A percentile compares a stretch with the other conserved stretches of the same genome.
These are phyloP conservation scores for Leucocoprinus sp. DNA, from an alignment of 768 basidiomycete species.

Conservation along the genomic window DNA sequence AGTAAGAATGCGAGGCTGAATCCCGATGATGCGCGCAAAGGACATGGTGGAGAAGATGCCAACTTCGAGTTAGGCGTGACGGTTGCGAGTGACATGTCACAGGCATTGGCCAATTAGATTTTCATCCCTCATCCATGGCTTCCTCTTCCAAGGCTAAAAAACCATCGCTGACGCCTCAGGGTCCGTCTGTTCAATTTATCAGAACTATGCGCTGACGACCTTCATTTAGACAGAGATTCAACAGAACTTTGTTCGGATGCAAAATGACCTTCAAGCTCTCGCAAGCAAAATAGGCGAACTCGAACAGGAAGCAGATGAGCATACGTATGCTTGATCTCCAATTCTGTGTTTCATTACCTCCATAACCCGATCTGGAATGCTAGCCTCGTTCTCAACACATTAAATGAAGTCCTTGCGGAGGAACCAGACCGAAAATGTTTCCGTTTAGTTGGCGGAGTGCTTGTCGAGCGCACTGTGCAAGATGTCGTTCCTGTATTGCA, in stretches of 20 bases:
- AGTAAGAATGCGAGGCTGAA: conserved; percentile 38
- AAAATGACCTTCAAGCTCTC: conserved; percentile 85
- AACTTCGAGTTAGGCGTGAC: conserved; percentile 34
- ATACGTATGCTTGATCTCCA: conserved; percentile 49
- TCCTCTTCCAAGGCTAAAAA: conserved; percentile 45
- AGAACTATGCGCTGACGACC: conserved; percentile 26
- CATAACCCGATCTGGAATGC: conserved; percentile 5
- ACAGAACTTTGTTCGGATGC: conserved; percentile 70
- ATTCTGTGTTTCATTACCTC: neutral
- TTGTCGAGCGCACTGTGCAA: conserved; percentile 92
- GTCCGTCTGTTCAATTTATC: conserved; percentile 31
- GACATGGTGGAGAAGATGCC: conserved; percentile 43
- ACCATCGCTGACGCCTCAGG: conserved; percentile 59
- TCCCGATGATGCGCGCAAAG: conserved; percentile 45
- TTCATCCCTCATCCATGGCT: conserved; percentile 21
- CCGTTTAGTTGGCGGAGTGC: conserved; percentile 88
- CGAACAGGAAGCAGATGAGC: conserved; percentile 93
- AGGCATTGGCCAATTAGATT: conserved; percentile 28
- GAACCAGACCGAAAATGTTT: conserved; percentile 95
- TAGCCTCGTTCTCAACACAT: conserved; percentile 83
- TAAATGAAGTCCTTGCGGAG: conserved; percentile 72
- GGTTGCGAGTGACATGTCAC: conserved; percentile 20
- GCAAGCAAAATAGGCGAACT: conserved; percentile 94
- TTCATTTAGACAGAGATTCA: conserved; percentile 69
- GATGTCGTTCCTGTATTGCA: conserved; percentile 88